These are phyloP conservation scores for Beauveria pseudobassiana DNA, from an alignment of 2,329 filamentous ascomycete genomes.

Conservation along the genomic window DNA sequence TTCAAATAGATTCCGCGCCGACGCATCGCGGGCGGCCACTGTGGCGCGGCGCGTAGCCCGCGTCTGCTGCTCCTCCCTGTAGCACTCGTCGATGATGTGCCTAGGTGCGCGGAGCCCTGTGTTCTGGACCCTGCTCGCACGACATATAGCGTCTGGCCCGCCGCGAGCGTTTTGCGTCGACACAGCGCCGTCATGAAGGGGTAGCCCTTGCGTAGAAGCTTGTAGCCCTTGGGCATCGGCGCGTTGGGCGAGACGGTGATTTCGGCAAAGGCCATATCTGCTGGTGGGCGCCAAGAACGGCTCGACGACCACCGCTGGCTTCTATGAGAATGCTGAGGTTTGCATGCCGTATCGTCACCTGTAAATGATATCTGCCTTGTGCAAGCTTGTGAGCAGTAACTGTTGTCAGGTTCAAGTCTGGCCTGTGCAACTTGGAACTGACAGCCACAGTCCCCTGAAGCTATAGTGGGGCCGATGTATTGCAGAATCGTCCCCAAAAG, in stretches of 20 bases:
- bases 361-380: neutral
- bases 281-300: neutral
- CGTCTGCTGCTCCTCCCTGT: conserved; percentile 23
- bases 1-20: conserved; percentile 24
- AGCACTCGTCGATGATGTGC: conserved; percentile 22
- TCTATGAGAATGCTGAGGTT: neutral
- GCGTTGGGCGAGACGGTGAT: conserved; percentile 17
- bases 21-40: conserved; percentile 27
- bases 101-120: conserved; percentile 32
- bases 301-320: neutral
- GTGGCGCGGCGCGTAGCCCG: conserved; percentile 23
- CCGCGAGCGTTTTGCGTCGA: conserved; percentile 28
- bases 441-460: no score
- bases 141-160: conserved; percentile 27
- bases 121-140: conserved; percentile 22
- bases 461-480: no score
- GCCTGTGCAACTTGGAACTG: no score
- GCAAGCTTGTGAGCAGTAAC: neutral
- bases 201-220: conserved; percentile 34
- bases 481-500: no score
- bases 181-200: conserved; percentile 34
- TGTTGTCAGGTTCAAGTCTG: neutral
- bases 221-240: conserved; percentile 32
- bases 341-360: neutral
- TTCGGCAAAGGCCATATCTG: conserved; percentile 12